Percentiles rank a stretch among this genome's conserved stretches.
These are phyloP conservation scores for Cytospora chrysosperma DNA, from an alignment of 2,329 filamentous ascomycete genomes.

Conservation along the genomic window DNA sequence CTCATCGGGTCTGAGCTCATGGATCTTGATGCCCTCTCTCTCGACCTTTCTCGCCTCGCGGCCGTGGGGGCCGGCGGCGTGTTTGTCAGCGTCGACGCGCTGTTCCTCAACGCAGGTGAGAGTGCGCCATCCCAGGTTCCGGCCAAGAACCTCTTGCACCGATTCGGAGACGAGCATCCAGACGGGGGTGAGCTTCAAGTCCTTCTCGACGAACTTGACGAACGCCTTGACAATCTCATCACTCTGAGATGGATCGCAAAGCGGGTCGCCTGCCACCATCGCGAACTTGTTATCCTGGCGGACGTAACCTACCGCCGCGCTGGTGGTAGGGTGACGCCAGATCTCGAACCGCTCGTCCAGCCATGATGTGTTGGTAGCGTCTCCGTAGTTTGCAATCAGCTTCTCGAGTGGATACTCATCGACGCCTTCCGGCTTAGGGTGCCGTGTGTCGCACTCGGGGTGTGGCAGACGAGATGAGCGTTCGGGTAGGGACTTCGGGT, in stretches of 20 bases:
- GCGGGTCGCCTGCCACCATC: constrained; percentile 82
- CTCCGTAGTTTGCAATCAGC: constrained; percentile 91
- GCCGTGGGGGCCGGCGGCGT: constrained; percentile 58
- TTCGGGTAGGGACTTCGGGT: constrained; percentile 81
- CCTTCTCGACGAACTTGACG: constrained; percentile 70
- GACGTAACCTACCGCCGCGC: constrained; percentile 83
- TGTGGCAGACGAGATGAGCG: constrained; percentile 70
- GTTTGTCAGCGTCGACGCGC: constrained; percentile 75
- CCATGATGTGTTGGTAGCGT: constrained; percentile 93
- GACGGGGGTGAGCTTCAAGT: constrained; percentile 70
- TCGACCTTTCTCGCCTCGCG: constrained; percentile 66
- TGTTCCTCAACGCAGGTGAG: constrained; percentile 88
- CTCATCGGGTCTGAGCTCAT: constrained; percentile 66
- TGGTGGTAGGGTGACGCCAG: constrained; percentile 77
- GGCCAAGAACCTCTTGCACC: constrained; percentile 76
- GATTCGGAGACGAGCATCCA: constrained; percentile 86
- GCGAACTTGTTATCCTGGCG: constrained; percentile 70
- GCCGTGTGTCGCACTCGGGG: constrained; percentile 77
- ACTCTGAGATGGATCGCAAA: constrained; percentile 79
- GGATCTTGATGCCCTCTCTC: constrained; percentile 79
- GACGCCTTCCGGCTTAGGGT: constrained; percentile 43
- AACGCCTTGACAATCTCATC: constrained; percentile 71
- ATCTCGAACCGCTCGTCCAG: constrained; percentile 84
- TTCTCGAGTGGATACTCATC: constrained; percentile 63
- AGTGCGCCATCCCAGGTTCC: constrained; percentile 81